These are phyloP conservation scores for Xanthoconium purpureum DNA, from an alignment of 768 basidiomycete genomes.

Conservation along the genomic window DNA sequence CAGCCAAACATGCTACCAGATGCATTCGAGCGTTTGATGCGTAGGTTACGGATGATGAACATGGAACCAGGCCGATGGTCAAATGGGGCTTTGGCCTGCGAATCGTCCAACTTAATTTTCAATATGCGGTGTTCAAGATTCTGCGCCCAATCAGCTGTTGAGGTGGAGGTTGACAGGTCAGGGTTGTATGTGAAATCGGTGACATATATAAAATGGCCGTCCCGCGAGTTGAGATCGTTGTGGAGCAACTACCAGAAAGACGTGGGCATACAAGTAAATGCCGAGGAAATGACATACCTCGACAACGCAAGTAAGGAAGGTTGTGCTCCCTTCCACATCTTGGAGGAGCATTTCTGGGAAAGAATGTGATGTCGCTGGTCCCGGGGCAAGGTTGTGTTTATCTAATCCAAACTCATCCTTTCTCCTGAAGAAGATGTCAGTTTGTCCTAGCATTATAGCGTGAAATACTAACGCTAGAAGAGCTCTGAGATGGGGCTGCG, in stretches of 20 bases:
- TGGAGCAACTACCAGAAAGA: slow-evolving; percentile 44
- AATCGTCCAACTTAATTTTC: slow-evolving; percentile 49
- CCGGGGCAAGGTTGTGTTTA: slow-evolving; percentile 17
- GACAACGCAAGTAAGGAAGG: slow-evolving; percentile 53
- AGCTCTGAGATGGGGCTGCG: slow-evolving; percentile 39
- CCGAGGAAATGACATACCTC: slow-evolving; percentile 41
- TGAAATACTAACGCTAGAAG: slow-evolving; percentile 48
- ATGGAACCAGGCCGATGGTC: slow-evolving; percentile 39
- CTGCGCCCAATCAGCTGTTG: slow-evolving; percentile 36
- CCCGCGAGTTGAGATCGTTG: slow-evolving; percentile 31
- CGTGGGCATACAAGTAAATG: background rate
- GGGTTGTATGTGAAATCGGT: slow-evolving; percentile 63
- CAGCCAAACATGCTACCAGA: slow-evolving; percentile 21
- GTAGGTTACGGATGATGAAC: slow-evolving; percentile 50
- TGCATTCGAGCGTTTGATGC: slow-evolving; percentile 33
- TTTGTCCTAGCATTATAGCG: background rate
- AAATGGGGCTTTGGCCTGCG: slow-evolving; percentile 41
- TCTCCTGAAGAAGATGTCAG: slow-evolving; percentile 38
- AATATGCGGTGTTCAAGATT: slow-evolving; percentile 50
- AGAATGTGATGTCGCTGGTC: slow-evolving; percentile 23
- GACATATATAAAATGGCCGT: slow-evolving; percentile 46
- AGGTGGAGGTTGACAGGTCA: slow-evolving; percentile 34
- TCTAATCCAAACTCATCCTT: slow-evolving; percentile 40
- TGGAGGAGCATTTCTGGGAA: slow-evolving; percentile 48
- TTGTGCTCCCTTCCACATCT: slow-evolving; percentile 40